Evolutionary conservation across 2,329 filamentous ascomycete genomes (phyloP).

Genomic region (Cucurbitaria berberidis): DNA sequence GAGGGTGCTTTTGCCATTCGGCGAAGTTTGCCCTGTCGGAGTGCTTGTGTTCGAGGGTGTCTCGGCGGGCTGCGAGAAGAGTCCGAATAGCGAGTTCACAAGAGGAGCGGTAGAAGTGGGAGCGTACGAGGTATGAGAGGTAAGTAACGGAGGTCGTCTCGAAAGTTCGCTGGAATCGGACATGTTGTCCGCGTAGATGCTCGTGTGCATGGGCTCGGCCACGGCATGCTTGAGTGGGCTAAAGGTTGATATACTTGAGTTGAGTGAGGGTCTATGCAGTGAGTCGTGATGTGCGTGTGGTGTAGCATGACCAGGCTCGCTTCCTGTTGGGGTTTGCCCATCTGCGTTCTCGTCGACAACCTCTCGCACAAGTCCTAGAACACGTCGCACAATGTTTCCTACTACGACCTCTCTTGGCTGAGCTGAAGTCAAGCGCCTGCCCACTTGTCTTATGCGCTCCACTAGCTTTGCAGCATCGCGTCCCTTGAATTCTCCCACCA

Average conservation of each 20-base stretch:
- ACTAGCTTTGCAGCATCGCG: constrained; percentile 79
- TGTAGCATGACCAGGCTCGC: constrained; percentile 63
- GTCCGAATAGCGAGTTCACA: constrained; percentile 81
- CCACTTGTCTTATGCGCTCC: constrained; percentile 78
- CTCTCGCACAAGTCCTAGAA: constrained; percentile 88
- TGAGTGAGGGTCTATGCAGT: constrained; percentile 44
- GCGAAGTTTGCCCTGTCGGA: constrained; percentile 60
- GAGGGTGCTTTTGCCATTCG: constrained; percentile 51
- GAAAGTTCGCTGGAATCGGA: constrained; percentile 45
- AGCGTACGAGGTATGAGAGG: constrained; percentile 68
- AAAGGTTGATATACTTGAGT: constrained; percentile 54
- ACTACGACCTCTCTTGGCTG: constrained; percentile 91
- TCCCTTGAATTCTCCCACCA: constrained; percentile 82
- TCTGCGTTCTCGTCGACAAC: constrained; percentile 84
- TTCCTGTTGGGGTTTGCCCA: constrained; percentile 62
- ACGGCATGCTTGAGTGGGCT: constrained; percentile 55
- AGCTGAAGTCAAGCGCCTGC: constrained; percentile 77
- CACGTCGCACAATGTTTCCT: constrained; percentile 90
- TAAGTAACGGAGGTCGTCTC: constrained; percentile 66
- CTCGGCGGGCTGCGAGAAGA: constrained; percentile 74
- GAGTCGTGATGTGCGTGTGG: constrained; percentile 45
- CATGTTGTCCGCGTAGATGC: constrained; percentile 36
- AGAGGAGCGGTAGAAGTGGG: constrained; percentile 58
- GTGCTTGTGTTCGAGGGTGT: constrained; percentile 54
- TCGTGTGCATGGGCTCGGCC: constrained; percentile 43